Base-by-base conservation (phyloP, 257 asterid genomes). In the Nicotiana tomentosiformis region DNA sequence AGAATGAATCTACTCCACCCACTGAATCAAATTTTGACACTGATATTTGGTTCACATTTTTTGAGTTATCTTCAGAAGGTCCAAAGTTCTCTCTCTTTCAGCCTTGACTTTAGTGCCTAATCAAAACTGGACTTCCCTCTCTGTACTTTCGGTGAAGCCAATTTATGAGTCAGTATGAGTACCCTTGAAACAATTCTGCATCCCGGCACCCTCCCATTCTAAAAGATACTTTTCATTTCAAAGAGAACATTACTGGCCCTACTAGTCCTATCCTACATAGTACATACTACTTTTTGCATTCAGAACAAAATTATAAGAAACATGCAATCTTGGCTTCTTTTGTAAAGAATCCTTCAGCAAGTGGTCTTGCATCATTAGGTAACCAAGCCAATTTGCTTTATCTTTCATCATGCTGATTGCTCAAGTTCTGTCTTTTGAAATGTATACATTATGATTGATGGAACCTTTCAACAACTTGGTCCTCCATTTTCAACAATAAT, bases 111-210 rank as follows among this genome's bases (percentile, higher is more conserved):
- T 18, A 10, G 35, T 23, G 61, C 57, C 20, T 23, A 7, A 62
- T 62, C 26, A 62, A 62, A 58, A 58, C 29, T n/a, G 29, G 12
- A 58, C 29, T 58, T 58, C 26, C 10, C 30, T 58, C 64, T 51
- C 10, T 58, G 29, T 7, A 17, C 65, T 23, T 72, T 1, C 60
- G 23, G 1, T 17, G 61, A 72, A 35, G 39, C 79, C n/a, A 72
- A 43, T 46, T 20, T 46, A 12, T 5, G 18, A 23, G 61, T 46
- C 61, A 20, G 39, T 37, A 10, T 68, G 2, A 15, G 39, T 69
- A 69, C 57, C 77, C 77, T 69, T 69, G 77, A 39, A 69, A 69
- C 57, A 69, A 69, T 69, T 37, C n/a, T 69, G 57, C n/a, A 9
- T 68, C 77, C 77, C 1, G 8, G 56, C 77, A 20, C 39, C 77